Evolutionary conservation across 169 alveolate species (phyloP), one percentile per base, ranked within the genome.

Genomic region (Hepatocystis sp.): DNA sequence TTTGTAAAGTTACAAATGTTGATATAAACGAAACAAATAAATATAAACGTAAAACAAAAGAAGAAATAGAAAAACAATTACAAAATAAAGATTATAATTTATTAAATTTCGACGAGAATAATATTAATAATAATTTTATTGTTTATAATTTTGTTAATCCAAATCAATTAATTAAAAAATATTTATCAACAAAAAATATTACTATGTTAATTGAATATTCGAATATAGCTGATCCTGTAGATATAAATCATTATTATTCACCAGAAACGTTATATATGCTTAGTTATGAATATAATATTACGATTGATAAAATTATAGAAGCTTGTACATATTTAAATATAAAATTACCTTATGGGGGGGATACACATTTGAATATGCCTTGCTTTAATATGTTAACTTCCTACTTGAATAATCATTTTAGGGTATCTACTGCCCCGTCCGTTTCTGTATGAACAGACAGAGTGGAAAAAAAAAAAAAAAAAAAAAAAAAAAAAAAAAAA

Each of bases 191-290:
- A 4, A 58, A 58, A 19, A 34, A 76, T 42, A 76, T 76, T n/a
- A 36, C 58, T 0, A 76, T 66, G 2, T 15, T 76, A 0, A 76
- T 76, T 15, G 88, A 76, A 10, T 76, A 76, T 58, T 15, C 66
- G 0, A 76, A 76, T 23, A 76, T 76, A 21, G 71, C 88, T 0
- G 88, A 76, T 49, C 88, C 88, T 0, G 88, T 76, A 0, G 88
- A 76, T 76, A 42, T 76, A 2, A 60, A 28, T 5, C 78, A 76
- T 40, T 76, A 58, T 76, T 76, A 76, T 21, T 39, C 78, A 1
- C 88, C 88, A 11, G 88, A 76, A 51, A 76, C 46, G 0, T 44
- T 76, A n/a, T 76, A 28, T 46, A 76, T 76, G 88, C 11, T 76
- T 32, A 76, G 88, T 27, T 76, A 76, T 25, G 88, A 76, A n/a